A percentile compares a stretch with the other conserved stretches of the same genome.
Evolutionary conservation across 23 red algal genomes (phyloP).

Genomic region (Gracilaria vermiculophylla): DNA sequence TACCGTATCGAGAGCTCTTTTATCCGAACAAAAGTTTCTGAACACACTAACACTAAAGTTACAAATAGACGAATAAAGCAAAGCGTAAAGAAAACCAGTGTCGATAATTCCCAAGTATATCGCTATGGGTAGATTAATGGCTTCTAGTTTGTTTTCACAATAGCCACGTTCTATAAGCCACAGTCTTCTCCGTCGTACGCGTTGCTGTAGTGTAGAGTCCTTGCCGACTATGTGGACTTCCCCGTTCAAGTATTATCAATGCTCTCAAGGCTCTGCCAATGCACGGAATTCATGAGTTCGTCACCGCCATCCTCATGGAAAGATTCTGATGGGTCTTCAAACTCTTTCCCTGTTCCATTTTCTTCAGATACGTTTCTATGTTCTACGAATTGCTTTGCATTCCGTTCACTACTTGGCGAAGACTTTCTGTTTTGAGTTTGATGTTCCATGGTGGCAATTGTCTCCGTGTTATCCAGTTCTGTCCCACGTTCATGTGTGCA

Average conservation of each 20-base stretch:
- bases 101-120: too few species aligned
- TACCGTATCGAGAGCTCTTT: too few species aligned
- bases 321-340: slow-evolving; percentile 1
- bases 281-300: not conserved
- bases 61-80: too few species aligned
- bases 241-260: not conserved
- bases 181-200: not conserved
- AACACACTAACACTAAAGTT: too few species aligned
- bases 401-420: not conserved
- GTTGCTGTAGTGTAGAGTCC: not conserved
- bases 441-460: not conserved
- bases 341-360: not conserved
- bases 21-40: too few species aligned
- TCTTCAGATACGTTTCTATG: not conserved
- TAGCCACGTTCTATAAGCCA: not conserved
- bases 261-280: slow-evolving; percentile 11
- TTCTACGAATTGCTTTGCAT: not conserved
- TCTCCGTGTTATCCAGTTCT: not conserved
- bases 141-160: too few species aligned
- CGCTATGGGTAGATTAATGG: too few species aligned
- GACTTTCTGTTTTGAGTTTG: not conserved
- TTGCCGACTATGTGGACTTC: not conserved
- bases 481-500: not conserved
- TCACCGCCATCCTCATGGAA: not conserved
- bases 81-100: too few species aligned